These are phyloP conservation scores for Botryotinia calthae DNA, from an alignment of 2,329 filamentous ascomycete genomes.

Conservation along the genomic window DNA sequence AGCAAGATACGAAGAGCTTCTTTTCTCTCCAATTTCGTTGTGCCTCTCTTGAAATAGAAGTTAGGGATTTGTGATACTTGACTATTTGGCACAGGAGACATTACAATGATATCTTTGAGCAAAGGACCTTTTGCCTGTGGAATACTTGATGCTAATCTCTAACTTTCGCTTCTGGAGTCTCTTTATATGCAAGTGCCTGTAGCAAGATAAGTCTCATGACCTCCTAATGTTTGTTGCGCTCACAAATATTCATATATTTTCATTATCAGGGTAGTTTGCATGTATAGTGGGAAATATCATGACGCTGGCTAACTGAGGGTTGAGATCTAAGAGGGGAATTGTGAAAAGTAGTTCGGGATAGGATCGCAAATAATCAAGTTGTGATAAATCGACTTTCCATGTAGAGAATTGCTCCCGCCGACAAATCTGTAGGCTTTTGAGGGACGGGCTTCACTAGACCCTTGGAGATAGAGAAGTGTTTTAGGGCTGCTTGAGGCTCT, in stretches of 20 bases:
- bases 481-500: too few species aligned
- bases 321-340: too few species aligned
- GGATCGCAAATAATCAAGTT: too few species aligned
- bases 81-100: too few species aligned
- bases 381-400: not conserved
- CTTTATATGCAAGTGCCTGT: not conserved
- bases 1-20: not conserved
- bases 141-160: not conserved
- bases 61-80: not conserved
- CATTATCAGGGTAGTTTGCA: not conserved
- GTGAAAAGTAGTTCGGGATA: not conserved
- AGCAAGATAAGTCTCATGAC: fast-evolving
- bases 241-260: not conserved
- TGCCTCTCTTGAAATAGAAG: too few species aligned
- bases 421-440: not conserved
- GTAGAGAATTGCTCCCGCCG: not conserved
- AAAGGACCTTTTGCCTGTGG: not conserved
- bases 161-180: not conserved
- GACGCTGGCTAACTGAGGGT: not conserved
- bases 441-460: not conserved
- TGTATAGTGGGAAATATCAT: fast-evolving
- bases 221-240: not conserved
- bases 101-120: too few species aligned
- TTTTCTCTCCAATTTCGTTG: not conserved
- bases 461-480: not conserved